These are phyloP conservation scores for Knufia fluminis DNA, from an alignment of 2,329 filamentous ascomycete genomes.

Conservation along the genomic window DNA sequence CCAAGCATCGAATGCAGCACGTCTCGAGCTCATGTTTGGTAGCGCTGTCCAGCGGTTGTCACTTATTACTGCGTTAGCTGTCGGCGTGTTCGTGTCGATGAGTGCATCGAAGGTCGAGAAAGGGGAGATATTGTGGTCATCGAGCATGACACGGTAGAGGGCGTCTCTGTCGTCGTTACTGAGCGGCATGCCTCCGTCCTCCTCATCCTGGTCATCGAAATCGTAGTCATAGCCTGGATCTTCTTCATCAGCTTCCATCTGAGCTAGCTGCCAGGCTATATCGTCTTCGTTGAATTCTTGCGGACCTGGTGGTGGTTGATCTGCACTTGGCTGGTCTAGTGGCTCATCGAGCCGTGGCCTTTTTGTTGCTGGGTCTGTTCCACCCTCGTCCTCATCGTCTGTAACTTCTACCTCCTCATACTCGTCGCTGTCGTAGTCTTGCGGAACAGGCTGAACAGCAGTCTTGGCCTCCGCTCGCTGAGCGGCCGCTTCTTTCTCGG, in stretches of 20 bases:
- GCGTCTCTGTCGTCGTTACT: slow-evolving; percentile 66
- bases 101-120: slow-evolving; percentile 89
- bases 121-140: slow-evolving; percentile 72
- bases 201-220: slow-evolving; percentile 63
- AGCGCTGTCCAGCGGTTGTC: slow-evolving; percentile 82
- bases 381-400: slow-evolving; percentile 44
- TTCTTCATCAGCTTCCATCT: slow-evolving; percentile 80
- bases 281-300: slow-evolving; percentile 90
- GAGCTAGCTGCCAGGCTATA: slow-evolving; percentile 81
- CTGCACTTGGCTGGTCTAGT: slow-evolving; percentile 31
- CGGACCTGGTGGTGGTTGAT: slow-evolving; percentile 34
- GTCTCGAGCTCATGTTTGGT: slow-evolving; percentile 68
- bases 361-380: slow-evolving; percentile 36
- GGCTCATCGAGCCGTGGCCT: slow-evolving; percentile 48
- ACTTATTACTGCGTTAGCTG: slow-evolving; percentile 54
- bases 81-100: slow-evolving; percentile 57
- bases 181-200: slow-evolving; percentile 54
- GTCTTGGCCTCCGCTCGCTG: slow-evolving; percentile 7
- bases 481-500: slow-evolving; percentile 11
- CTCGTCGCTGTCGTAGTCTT: slow-evolving; percentile 53
- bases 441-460: slow-evolving; percentile 22
- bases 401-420: slow-evolving; percentile 72
- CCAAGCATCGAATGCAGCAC: slow-evolving; percentile 80
- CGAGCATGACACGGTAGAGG: slow-evolving; percentile 76
- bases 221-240: slow-evolving; percentile 68